Base-by-base conservation (phyloP, 371 early-diverging fungal genomes). In the Mortierella sp. region DNA sequence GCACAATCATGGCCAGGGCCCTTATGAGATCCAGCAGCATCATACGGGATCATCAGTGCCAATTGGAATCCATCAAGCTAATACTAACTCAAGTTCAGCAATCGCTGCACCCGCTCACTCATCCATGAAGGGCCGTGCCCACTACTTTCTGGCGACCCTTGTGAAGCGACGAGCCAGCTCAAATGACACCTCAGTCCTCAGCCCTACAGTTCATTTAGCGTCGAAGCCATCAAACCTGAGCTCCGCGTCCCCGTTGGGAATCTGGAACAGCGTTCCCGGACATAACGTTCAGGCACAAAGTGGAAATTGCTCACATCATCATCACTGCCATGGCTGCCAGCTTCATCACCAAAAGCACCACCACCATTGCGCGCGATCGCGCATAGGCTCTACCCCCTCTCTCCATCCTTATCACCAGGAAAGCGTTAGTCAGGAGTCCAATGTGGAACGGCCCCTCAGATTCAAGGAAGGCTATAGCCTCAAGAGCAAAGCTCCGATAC, bases 71-170 rank as follows among this genome's bases (percentile, higher is more conserved):
- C 36, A 60, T 6, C 70, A 9, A 1, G 7, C 50, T 19, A 13
- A 11, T 6, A 38, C 16, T 15, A 38, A 19, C 40, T 24, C 21
- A 1, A 22, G 55, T 1, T 40, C 64, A 32, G 21, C 38, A 0
- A 33, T 48, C 3, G 50, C 69, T 10, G 45, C 57, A 15, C 69
- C 60, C 0, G 28, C 63, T 22, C 60, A 69, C 32, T 67, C 71
- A 8, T 70, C 74, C 21, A 79, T 70, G 71, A 79, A 79, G 19
- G 80, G 74, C 40, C 74, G 80, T 0, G 80, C 80, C 0, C 80
- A 79, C 15, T 63, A 74, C 24, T 79, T 79, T 36, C 58, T 79
- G 48, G 65, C 73, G 11, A 78, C 74, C 21, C 68, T 79, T 16
- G 80, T 79, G 9, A 70, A 71, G 59, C 67, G 80, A 21, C 38